These are phyloP conservation scores for Suillus placidus DNA, from an alignment of 768 basidiomycete species.

Conservation along the genomic window DNA sequence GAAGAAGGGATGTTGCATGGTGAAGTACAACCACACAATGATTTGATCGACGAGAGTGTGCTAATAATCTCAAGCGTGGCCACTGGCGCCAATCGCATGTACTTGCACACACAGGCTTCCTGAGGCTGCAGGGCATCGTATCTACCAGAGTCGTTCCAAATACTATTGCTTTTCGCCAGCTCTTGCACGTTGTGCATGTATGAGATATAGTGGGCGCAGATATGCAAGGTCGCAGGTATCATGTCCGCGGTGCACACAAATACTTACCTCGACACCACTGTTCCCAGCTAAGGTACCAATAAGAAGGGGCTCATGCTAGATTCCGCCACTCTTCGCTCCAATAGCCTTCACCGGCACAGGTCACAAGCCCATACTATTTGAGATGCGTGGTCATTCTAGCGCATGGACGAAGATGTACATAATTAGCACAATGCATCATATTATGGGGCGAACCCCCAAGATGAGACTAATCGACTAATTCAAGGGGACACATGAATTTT, in stretches of 20 bases:
- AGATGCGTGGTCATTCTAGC: not conserved
- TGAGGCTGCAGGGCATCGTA: not conserved
- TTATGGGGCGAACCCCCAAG: no score
- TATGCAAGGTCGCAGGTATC: not conserved
- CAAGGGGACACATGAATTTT: no score
- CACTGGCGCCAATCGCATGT: not conserved
- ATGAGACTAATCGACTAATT: no score
- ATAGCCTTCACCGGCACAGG: not conserved
- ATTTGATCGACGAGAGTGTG: not conserved
- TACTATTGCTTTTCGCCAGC: not conserved
- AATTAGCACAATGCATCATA: no score
- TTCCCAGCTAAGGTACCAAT: not conserved
- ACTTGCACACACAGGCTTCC: not conserved
- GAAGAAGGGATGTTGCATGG: not conserved
- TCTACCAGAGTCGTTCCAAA: not conserved
- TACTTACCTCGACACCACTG: not conserved
- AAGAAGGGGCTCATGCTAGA: not conserved
- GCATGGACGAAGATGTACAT: no score
- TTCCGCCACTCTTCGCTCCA: not conserved
- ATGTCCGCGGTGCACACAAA: not conserved
- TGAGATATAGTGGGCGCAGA: not conserved
- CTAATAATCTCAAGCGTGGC: not conserved
- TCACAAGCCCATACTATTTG: not conserved
- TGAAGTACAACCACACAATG: not conserved
- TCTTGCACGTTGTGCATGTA: not conserved